Conservation (phyloP, 2,329 filamentous ascomycete genomes). For the Paracamarosporium sp. region DNA sequence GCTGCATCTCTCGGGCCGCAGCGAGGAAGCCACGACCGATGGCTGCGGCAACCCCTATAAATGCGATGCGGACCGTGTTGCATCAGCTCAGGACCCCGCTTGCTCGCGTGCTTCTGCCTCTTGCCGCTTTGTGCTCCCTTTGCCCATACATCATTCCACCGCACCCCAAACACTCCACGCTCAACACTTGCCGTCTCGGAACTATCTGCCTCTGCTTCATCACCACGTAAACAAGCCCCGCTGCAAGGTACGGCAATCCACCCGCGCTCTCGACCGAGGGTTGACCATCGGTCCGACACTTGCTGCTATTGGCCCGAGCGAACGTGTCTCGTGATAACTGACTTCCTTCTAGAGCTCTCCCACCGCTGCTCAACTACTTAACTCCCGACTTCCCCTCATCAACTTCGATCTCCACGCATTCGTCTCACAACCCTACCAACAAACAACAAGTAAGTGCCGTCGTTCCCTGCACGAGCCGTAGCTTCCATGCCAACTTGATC, state of each 20-base stretch:
- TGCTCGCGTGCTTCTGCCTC: slow-evolving; percentile 18
- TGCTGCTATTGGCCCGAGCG: slow-evolving; percentile 36
- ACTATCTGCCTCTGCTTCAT: neutral
- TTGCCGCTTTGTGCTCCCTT: slow-evolving; percentile 22
- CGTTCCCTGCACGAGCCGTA: neutral
- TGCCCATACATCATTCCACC: slow-evolving; percentile 5
- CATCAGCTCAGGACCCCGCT: slow-evolving; percentile 17
- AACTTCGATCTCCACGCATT: slow-evolving; percentile 11
- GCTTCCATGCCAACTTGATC: slow-evolving; percentile 7
- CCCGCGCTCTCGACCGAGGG: slow-evolving; percentile 11
- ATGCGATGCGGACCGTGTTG: slow-evolving; percentile 5
- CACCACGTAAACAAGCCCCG: neutral
- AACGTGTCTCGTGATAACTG: slow-evolving; percentile 41
- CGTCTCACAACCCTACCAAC: slow-evolving; percentile 20
- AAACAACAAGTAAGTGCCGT: slow-evolving; percentile 40
- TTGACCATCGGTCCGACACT: neutral
- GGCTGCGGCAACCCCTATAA: slow-evolving; percentile 10
- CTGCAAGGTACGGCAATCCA: slow-evolving; percentile 32
- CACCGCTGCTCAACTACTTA: slow-evolving; percentile 21
- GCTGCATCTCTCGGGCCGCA: slow-evolving; percentile 1
- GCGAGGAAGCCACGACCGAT: neutral
- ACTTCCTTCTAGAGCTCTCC: slow-evolving; percentile 22
- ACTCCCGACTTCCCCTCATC: slow-evolving; percentile 24
- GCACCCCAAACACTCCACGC: neutral
- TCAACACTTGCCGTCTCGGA: neutral